Percentiles rank a stretch among this genome's conserved stretches.
phyloP scores from a whole-genome alignment of 1,284 basidiomycete species.

The Psilocybe mexicana region DNA sequence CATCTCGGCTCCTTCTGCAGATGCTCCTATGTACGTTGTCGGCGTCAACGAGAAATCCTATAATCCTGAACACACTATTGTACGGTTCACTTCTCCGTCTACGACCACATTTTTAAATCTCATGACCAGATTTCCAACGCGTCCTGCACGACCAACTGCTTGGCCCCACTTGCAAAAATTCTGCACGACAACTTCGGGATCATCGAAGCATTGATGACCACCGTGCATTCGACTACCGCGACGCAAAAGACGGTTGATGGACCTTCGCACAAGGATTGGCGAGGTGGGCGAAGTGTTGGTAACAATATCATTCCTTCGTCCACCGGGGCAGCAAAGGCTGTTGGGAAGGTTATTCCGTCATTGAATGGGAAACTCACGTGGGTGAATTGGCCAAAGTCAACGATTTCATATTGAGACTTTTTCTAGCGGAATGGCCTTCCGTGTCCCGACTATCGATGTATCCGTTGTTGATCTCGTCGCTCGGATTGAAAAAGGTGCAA shows the following conservation, averaged over 20 bases:
- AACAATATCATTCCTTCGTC: slow-evolving; percentile 99
- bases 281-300: slow-evolving; percentile 91
- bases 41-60: slow-evolving; percentile 96
- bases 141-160: slow-evolving; percentile 98
- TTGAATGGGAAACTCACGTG: slow-evolving; percentile 95
- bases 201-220: slow-evolving; percentile 95
- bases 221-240: slow-evolving; percentile 92
- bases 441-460: slow-evolving; percentile 92
- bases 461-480: slow-evolving; percentile 96
- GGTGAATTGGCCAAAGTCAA: slow-evolving; percentile 23
- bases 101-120: background rate
- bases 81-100: slow-evolving; percentile 34
- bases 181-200: slow-evolving; percentile 92
- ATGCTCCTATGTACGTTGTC: slow-evolving; percentile 94
- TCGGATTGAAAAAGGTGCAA: slow-evolving; percentile 81
- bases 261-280: slow-evolving; percentile 90
- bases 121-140: slow-evolving; percentile 84
- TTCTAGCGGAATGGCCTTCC: slow-evolving; percentile 87
- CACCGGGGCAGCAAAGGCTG: slow-evolving; percentile 97
- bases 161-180: slow-evolving; percentile 96
- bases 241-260: slow-evolving; percentile 99
- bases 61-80: slow-evolving; percentile 85
- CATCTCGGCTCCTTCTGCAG: slow-evolving; percentile 96
- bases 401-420: background rate
- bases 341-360: slow-evolving; percentile 94